A percentile compares a stretch with the other conserved stretches of the same genome.
phyloP scores from a whole-genome alignment of 1,139 yeast genomes.

The Geotrichum fermentans region DNA sequence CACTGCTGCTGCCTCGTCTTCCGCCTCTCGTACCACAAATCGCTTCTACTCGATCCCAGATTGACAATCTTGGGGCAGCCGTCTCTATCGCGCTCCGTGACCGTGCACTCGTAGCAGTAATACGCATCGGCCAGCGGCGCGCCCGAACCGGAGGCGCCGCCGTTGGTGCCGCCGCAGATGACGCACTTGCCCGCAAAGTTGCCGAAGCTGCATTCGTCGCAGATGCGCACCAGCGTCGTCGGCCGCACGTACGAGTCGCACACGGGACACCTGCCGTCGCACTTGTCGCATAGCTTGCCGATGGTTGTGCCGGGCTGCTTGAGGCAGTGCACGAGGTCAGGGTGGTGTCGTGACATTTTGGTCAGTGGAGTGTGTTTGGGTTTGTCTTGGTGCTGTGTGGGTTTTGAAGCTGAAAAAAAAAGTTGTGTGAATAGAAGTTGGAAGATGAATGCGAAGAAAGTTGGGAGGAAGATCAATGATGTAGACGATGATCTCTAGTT shows the following conservation, averaged over 20 bases:
- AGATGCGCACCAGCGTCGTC: constrained; percentile 62
- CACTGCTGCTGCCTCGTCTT: constrained; percentile 27
- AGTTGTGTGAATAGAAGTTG: too few relatives aligned
- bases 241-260: constrained; percentile 88
- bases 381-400: neutral
- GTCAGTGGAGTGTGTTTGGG: neutral
- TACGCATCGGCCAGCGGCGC: too few relatives aligned
- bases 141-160: constrained; percentile 53
- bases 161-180: constrained; percentile 62
- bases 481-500: neutral
- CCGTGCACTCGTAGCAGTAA: constrained; percentile 84
- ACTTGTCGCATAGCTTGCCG: constrained; percentile 73
- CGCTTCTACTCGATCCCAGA: constrained; percentile 70
- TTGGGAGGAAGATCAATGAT: neutral
- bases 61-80: constrained; percentile 89
- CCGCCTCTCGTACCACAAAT: constrained; percentile 58
- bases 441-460: too few relatives aligned
- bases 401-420: too few relatives aligned
- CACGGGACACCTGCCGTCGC: constrained; percentile 89
- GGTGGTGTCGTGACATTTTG: constrained; percentile 83
- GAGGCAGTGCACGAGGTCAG: constrained; percentile 79
- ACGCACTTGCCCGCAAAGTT: constrained; percentile 62
- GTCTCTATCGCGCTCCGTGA: constrained; percentile 74
- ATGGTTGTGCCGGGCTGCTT: constrained; percentile 73
- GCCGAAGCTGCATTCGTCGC: constrained; percentile 83